Base-by-base conservation (phyloP, 495 filamentous ascomycete genomes). In the Penicillium taxi region DNA sequence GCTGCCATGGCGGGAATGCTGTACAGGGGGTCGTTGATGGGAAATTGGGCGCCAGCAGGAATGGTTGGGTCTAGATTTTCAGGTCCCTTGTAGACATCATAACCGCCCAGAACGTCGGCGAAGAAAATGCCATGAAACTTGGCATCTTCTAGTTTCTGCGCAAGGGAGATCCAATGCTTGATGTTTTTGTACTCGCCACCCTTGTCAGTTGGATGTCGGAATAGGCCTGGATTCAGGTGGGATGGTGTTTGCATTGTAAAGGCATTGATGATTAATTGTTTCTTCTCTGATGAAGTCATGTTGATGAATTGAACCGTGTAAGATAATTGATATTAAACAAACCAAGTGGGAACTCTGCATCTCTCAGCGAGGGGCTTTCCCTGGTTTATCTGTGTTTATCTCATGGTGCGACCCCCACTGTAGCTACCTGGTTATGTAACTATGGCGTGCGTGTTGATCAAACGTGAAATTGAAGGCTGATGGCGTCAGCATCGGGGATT, bases 21-120 rank as follows among this genome's bases (percentile, higher is more conserved):
- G 37, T 67, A 64, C 6, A 70, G 52, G 1, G 64, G 66, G 29
- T 70, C 66, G 35, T 78, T 79, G 36, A 82, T 77, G 5, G 80
- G 80, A 68, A 77, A 82, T 51, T 84, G 78, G 0, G 79, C 74
- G 9, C 70, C 79, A 12, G 77, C 67, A 33, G 69, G 56, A 41
- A 80, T 73, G 2, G 75, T 72, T 1, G 78, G 72, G 21, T 70
- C 64, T 1, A 81, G 58, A 12, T 74, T 76, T 2, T 62, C 55
- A 3, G 71, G 71, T 0, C 70, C 71, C 9, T 65, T 68, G 61
- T 82, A 84, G 18, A 81, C 75, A 46, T 84, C 80, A 58, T 84
- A 81, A 50, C 75, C 77, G 11, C 66, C 66, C 7, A 63, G 48
- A 14, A 65, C 65, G 36, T 72, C 68, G 26, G 72, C 71, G 38